Evolutionary conservation across 352 stramenopile genomes (phyloP).

Genomic region (Lagenidium giganteum): DNA sequence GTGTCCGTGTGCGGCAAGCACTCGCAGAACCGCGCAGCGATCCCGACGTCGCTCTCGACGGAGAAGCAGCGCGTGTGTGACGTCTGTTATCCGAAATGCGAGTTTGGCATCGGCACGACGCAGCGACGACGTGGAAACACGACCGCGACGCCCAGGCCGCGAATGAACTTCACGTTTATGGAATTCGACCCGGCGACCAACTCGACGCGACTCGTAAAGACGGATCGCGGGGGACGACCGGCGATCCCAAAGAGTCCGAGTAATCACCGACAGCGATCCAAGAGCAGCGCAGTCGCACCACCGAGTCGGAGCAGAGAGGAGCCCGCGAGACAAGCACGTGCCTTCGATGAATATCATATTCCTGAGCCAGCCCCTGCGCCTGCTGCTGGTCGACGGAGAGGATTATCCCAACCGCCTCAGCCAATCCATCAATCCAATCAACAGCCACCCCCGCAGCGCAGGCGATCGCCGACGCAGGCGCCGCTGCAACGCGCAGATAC

Average conservation of each 20-base stretch:
- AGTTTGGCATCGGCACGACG: slow-evolving; percentile 16
- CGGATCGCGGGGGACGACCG: slow-evolving; percentile 5
- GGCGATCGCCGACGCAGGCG: too few species aligned
- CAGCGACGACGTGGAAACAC: slow-evolving; percentile 15
- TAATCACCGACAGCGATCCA: not conserved
- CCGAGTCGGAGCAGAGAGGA: too few species aligned
- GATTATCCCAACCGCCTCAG: too few species aligned
- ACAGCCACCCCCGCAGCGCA: too few species aligned
- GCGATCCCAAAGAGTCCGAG: not conserved
- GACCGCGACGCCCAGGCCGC: not conserved
- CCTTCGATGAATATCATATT: too few species aligned
- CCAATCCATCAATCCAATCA: too few species aligned
- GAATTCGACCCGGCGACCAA: slow-evolving; percentile 3
- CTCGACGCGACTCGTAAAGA: slow-evolving; percentile 6
- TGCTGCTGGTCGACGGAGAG: too few species aligned
- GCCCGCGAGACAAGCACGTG: too few species aligned
- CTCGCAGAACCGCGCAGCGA: slow-evolving; percentile 56
- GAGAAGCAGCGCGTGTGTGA: slow-evolving; percentile 72
- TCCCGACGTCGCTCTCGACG: slow-evolving; percentile 62
- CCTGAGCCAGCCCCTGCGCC: too few species aligned
- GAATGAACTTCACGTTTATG: slow-evolving; percentile 1
- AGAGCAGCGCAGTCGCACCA: not conserved
- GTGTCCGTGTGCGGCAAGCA: slow-evolving; percentile 71
- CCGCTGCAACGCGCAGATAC: too few species aligned
- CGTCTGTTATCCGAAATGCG: slow-evolving; percentile 52